A percentile compares a stretch with the other conserved stretches of the same genome.
Evolutionary conservation across 495 filamentous ascomycete genomes (phyloP).

Genomic region (Hyaloscypha variabilis): DNA sequence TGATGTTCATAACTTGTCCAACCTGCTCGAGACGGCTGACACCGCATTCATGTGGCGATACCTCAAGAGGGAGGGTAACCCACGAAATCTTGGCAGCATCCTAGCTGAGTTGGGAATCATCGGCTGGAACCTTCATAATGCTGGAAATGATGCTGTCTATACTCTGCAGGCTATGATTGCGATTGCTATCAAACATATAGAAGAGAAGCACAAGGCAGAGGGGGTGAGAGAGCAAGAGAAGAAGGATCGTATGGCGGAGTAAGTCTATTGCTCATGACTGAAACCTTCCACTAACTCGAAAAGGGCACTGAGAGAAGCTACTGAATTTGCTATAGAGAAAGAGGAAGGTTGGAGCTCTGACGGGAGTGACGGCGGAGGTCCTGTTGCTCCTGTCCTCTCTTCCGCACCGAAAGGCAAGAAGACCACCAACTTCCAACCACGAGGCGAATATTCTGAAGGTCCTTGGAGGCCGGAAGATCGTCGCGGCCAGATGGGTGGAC

Average conservation of each 20-base stretch:
- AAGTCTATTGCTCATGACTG: constrained; percentile 2
- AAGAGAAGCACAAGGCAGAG: constrained; percentile 31
- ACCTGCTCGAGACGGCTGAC: constrained; percentile 68
- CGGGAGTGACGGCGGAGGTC: constrained; percentile 30
- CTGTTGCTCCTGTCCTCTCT: not conserved
- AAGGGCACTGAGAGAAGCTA: constrained; percentile 19
- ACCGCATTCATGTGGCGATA: constrained; percentile 68
- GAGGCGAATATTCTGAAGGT: not conserved
- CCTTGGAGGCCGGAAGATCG: not conserved
- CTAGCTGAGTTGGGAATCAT: constrained; percentile 64
- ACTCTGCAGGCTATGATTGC: constrained; percentile 76
- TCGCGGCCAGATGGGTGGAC: not conserved
- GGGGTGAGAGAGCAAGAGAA: constrained; percentile 35
- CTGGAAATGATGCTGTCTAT: constrained; percentile 90
- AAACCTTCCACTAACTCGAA: not conserved
- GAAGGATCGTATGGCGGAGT: constrained; percentile 15
- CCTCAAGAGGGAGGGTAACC: constrained; percentile 48
- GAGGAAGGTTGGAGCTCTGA: constrained; percentile 31
- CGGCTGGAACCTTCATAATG: constrained; percentile 78
- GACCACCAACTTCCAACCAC: not conserved
- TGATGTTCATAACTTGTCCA: constrained; percentile 49
- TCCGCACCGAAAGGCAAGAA: not conserved
- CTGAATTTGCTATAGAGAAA: constrained; percentile 7
- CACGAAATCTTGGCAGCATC: constrained; percentile 59
- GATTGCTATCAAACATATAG: constrained; percentile 55